phyloP scores from a whole-genome alignment of 371 early-diverging fungal genomes.

The Mortierella sp. region DNA sequence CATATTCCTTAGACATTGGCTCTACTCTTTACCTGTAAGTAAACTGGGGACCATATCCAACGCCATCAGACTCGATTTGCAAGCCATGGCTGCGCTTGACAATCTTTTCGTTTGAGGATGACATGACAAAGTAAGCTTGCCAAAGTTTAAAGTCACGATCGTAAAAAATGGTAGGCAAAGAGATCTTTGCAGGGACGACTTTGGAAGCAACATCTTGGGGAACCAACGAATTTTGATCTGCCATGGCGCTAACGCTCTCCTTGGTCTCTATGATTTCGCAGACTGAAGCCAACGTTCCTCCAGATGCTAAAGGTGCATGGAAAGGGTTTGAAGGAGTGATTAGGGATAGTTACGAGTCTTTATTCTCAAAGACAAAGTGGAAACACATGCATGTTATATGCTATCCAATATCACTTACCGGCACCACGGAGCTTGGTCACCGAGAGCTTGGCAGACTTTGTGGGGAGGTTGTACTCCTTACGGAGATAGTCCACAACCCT shows the following conservation, averaged over 20 bases:
- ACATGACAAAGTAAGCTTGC: slow-evolving; percentile 76
- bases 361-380: neutral
- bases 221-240: slow-evolving; percentile 61
- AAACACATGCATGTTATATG: neutral
- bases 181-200: slow-evolving; percentile 52
- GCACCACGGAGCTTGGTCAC: slow-evolving; percentile 64
- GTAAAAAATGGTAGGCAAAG: slow-evolving; percentile 59
- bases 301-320: slow-evolving; percentile 56
- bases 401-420: slow-evolving; percentile 18
- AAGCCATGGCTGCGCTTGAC: slow-evolving; percentile 69
- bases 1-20: neutral
- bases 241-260: slow-evolving; percentile 20
- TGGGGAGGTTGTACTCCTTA: slow-evolving; percentile 61
- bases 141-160: slow-evolving; percentile 64
- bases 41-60: slow-evolving; percentile 69
- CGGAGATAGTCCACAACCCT: slow-evolving; percentile 66
- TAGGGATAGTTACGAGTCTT: neutral
- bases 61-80: slow-evolving; percentile 56
- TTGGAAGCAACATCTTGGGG: slow-evolving; percentile 55
- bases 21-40: slow-evolving; percentile 59
- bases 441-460: slow-evolving; percentile 70
- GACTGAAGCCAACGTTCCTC: slow-evolving; percentile 71
- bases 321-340: neutral
- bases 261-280: slow-evolving; percentile 46
- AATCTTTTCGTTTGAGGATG: slow-evolving; percentile 65